A percentile compares a stretch with the other conserved stretches of the same genome.
phyloP scores from a whole-genome alignment of 352 stramenopile genomes.

The Pythium aquatile region DNA sequence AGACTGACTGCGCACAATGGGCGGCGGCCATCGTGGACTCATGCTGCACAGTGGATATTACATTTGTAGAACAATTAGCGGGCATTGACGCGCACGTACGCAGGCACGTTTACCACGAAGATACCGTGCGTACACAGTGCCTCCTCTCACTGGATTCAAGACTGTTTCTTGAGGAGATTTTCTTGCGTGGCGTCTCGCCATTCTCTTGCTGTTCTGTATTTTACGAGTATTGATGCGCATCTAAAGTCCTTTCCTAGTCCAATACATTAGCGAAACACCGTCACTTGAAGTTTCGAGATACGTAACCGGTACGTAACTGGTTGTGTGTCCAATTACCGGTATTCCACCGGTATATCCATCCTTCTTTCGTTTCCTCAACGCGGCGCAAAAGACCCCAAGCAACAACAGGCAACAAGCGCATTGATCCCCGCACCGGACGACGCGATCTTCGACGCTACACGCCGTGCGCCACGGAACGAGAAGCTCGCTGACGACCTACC shows the following conservation, averaged over 20 bases:
- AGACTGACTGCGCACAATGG: too few relatives aligned
- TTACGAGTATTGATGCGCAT: neutral
- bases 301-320: neutral
- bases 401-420: neutral
- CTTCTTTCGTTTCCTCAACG: constrained; percentile 2
- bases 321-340: neutral
- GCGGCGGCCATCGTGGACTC: neutral
- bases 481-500: neutral
- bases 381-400: constrained; percentile 4
- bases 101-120: neutral
- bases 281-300: neutral
- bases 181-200: neutral
- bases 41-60: neutral
- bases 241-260: neutral
- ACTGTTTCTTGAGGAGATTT: neutral
- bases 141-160: neutral
- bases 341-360: neutral
- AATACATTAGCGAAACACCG: neutral
- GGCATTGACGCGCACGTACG: neutral
- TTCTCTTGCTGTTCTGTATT: neutral
- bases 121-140: neutral
- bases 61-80: neutral
- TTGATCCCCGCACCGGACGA: neutral
- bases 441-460: neutral
- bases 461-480: neutral